Base-by-base conservation (phyloP, 2,329 filamentous ascomycete species). In the Colletotrichum incanum region DNA sequence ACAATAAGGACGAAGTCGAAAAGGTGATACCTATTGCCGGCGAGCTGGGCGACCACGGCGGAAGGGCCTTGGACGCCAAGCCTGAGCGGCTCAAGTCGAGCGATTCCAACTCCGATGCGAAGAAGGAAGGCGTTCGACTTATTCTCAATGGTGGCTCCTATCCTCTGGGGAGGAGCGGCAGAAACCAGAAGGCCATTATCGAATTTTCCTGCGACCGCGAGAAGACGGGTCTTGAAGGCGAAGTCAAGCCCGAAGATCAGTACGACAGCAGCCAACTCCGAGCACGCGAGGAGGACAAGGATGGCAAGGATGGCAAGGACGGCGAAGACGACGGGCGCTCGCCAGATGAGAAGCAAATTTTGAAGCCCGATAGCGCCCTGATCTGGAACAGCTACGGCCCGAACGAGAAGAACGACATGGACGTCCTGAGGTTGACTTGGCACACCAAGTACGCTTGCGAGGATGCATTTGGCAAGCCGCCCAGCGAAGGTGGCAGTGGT, bases 381-480 rank as follows among this genome's bases (percentile, higher is more conserved):
- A 86, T 92, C 71, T 97, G 95, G 83, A 87, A 94, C 71, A 91
- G 92, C 77, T 98, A 96, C 82, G 89, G 87, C 52, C 77, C 79
- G 3, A 87, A 90, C 64, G 87, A 87, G 26, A 89, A 91, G 47
- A 84, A 84, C 9, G 84, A 87, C 34, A 81, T 86, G 1, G 89
- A 90, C 71, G 89, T 94, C 14, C 82, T 98, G 74, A 90, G 91
- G 66, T 81, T 98, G 78, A 92, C 93, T 45, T 99, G 96, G 96
- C 86, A 89, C 79, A 98, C 96, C 18, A 94, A 96, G 81, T 92
- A 94, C 79, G 96, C 94, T 0, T 98, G 96, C 81, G 92, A 94
- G 79, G 85, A 83, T 47, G 74, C 74, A 5, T 78, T 81, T 77
- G 76, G 80, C 34, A 76, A 82, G 63, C 78, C 79, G 62, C 81